Evolutionary conservation across 176 grass and related monocot species (phyloP).

Genomic region (Lolium perenne): DNA sequence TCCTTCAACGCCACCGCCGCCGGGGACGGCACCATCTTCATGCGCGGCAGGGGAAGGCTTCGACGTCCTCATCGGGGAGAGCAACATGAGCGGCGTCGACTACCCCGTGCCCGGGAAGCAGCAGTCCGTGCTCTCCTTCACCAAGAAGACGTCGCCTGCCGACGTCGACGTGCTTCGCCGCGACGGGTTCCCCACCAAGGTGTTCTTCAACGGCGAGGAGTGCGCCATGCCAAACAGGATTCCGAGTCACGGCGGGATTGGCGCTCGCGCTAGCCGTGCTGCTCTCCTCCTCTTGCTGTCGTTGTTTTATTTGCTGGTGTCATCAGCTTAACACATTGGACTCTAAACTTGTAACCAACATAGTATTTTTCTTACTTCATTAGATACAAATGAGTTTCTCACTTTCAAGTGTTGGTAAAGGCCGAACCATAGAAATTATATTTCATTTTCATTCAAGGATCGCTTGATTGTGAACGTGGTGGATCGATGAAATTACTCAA

Average conservation of each 20-base stretch:
- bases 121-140: slow-evolving; percentile 75
- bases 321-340: no score
- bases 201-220: slow-evolving; percentile 86
- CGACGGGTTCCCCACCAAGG: slow-evolving; percentile 70
- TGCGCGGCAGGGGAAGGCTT: slow-evolving; percentile 52
- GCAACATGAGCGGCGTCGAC: slow-evolving; percentile 51
- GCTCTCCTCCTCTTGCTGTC: background rate
- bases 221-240: slow-evolving; percentile 73
- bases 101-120: slow-evolving; percentile 66
- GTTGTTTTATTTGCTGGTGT: no score
- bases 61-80: slow-evolving; percentile 52
- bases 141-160: slow-evolving; percentile 26
- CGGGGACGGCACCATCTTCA: slow-evolving; percentile 64
- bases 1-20: slow-evolving; percentile 63
- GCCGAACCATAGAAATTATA: no score
- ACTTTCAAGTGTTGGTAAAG: no score
- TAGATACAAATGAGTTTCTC: no score
- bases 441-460: no score
- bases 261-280: background rate
- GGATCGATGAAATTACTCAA: no score
- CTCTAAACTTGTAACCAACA: no score
- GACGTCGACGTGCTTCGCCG: slow-evolving; percentile 52
- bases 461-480: no score
- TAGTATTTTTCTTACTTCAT: no score
- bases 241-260: slow-evolving; percentile 29